A percentile compares a stretch with the other conserved stretches of the same genome.
These are phyloP conservation scores for Ceratonia siliqua DNA, from an alignment of 306 rosid genomes.

Conservation along the genomic window DNA sequence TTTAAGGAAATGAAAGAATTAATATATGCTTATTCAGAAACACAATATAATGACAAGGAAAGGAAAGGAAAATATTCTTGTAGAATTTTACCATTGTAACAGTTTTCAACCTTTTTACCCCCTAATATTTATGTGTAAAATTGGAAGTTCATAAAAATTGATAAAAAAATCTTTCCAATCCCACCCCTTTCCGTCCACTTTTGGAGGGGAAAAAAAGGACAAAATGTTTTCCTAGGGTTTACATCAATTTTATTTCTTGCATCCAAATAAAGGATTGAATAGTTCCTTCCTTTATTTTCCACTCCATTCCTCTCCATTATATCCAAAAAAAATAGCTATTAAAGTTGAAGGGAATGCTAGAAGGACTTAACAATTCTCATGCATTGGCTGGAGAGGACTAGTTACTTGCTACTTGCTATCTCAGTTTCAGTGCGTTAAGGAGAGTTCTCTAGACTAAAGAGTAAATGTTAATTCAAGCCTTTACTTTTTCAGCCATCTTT, in stretches of 20 bases:
- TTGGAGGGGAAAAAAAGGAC: neutral
- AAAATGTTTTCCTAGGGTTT: neutral
- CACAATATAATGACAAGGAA: too few relatives aligned
- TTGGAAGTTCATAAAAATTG: too few relatives aligned
- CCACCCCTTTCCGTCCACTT: neutral
- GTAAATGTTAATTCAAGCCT: neutral
- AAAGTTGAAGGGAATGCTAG: neutral
- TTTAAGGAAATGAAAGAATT: too few relatives aligned
- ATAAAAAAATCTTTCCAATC: neutral
- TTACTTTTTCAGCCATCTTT: neutral
- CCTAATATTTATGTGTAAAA: too few relatives aligned
- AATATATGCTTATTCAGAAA: too few relatives aligned
- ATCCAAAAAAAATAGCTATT: neutral
- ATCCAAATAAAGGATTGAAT: neutral
- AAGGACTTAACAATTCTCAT: neutral
- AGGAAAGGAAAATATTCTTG: too few relatives aligned
- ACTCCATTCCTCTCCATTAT: neutral
- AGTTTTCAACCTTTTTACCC: too few relatives aligned
- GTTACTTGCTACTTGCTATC: neutral
- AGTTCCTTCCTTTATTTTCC: neutral
- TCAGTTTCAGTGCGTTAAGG: neutral
- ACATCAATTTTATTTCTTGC: neutral
- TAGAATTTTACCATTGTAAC: too few relatives aligned
- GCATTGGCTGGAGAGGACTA: neutral
- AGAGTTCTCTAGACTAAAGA: neutral